phyloP scores from a whole-genome alignment of 768 basidiomycete species.

The Boletus coccyginus region DNA sequence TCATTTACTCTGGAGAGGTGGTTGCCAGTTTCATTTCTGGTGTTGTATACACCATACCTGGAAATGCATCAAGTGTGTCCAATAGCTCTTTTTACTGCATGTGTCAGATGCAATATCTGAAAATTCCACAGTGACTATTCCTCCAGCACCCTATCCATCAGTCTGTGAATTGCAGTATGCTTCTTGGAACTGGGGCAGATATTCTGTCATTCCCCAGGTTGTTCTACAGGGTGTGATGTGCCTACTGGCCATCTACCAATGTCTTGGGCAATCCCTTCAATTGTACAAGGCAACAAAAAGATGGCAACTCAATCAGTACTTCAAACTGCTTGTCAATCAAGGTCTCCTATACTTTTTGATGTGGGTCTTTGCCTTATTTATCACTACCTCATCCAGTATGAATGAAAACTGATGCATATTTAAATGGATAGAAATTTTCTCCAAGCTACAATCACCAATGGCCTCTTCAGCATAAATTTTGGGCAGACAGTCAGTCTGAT shows the following conservation, averaged over 20 bases:
- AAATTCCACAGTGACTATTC: not conserved
- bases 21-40: not conserved
- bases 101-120: too few species aligned
- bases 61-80: not conserved
- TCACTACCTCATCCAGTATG: too few species aligned
- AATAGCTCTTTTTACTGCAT: not conserved
- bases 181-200: slow-evolving; percentile 3
- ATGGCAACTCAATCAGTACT: slow-evolving; percentile 10
- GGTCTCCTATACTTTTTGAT: slow-evolving; percentile 8
- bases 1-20: not conserved
- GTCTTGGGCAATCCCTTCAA: not conserved
- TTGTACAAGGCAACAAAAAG: not conserved
- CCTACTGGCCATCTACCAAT: not conserved
- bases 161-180: not conserved
- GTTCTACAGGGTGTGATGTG: slow-evolving; percentile 8
- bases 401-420: not conserved
- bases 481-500: not conserved
- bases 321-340: slow-evolving; percentile 3
- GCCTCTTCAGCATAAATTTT: not conserved
- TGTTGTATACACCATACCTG: not conserved
- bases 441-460: not conserved
- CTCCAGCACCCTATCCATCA: too few species aligned
- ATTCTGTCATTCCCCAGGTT: not conserved
- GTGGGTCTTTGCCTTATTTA: not conserved
- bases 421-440: slow-evolving; percentile 1